phyloP scores from a whole-genome alignment of 1,139 yeast species.

The Taiozyma sp. region DNA sequence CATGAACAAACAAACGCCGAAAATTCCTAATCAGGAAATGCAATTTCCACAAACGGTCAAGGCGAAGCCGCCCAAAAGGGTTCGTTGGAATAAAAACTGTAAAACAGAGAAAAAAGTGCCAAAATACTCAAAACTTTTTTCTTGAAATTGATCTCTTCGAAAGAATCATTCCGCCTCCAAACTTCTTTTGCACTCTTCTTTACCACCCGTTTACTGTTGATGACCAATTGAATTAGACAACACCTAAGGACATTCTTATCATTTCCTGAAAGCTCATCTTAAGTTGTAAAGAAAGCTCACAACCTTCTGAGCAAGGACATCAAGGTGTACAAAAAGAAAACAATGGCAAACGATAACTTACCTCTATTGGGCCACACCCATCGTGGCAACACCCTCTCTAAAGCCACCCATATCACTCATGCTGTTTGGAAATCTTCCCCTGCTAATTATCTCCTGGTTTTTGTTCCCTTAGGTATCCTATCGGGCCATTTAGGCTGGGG shows the following conservation, averaged over 20 bases:
- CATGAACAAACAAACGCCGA: too few species aligned
- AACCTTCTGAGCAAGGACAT: too few species aligned
- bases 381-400: background rate
- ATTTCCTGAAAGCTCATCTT: background rate
- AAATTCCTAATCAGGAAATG: background rate
- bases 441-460: slow-evolving; percentile 68
- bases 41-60: background rate
- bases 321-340: too few species aligned
- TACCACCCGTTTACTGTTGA: background rate
- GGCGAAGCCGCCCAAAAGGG: too few species aligned
- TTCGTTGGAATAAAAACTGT: too few species aligned
- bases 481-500: slow-evolving; percentile 59
- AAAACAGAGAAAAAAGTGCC: too few species aligned
- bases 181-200: too few species aligned
- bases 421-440: slow-evolving; percentile 57
- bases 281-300: too few species aligned
- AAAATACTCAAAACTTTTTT: too few species aligned
- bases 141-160: too few species aligned
- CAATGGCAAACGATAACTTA: background rate
- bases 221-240: background rate
- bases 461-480: slow-evolving; percentile 83
- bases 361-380: background rate
- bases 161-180: too few species aligned
- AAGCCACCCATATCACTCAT: slow-evolving; percentile 3
- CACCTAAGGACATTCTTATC: background rate